Percentiles rank a stretch among this genome's conserved stretches.
These are phyloP conservation scores for Gossypium aridum DNA, from an alignment of 441 rosid species.

Conservation along the genomic window DNA sequence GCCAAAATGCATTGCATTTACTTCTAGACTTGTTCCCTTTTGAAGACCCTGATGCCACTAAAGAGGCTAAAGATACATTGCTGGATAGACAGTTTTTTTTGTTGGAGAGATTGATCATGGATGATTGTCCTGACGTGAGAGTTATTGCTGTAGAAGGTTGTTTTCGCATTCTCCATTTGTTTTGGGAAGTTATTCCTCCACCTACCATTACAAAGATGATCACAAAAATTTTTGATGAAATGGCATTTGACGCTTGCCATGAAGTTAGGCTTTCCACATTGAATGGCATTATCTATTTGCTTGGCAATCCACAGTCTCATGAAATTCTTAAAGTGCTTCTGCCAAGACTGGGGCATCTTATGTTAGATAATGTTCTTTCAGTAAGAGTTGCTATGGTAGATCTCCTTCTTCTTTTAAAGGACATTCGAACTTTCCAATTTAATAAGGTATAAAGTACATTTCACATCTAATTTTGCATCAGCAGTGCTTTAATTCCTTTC, in stretches of 20 bases:
- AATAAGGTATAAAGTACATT: conserved; percentile 52
- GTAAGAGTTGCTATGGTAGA: conserved; percentile 65
- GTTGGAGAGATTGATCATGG: conserved; percentile 69
- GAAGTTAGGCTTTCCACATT: conserved; percentile 85
- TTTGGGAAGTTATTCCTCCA: conserved; percentile 92
- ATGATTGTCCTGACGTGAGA: conserved; percentile 87
- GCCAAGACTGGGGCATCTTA: conserved; percentile 72
- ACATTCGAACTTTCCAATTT: conserved; percentile 68
- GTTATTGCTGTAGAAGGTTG: conserved; percentile 94
- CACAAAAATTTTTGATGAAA: conserved; percentile 58
- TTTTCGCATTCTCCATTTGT: conserved; percentile 76
- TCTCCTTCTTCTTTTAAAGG: conserved; percentile 71
- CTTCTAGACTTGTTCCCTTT: conserved; percentile 85
- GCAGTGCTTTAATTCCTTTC: background rate
- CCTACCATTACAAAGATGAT: conserved; percentile 73
- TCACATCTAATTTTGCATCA: conserved; percentile 9
- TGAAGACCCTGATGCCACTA: conserved; percentile 88
- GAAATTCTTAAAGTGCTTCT: conserved; percentile 88
- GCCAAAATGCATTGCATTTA: conserved; percentile 82
- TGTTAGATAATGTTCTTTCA: conserved; percentile 54
- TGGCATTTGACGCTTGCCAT: conserved; percentile 66
- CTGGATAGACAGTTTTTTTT: conserved; percentile 83
- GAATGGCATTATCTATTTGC: conserved; percentile 78
- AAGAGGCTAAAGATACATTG: conserved; percentile 75
- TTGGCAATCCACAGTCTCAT: conserved; percentile 85